A percentile compares a stretch with the other conserved stretches of the same genome.
Evolutionary conservation across 202 grass and related monocot genomes (phyloP).

Genomic region (Panicum virgatum): DNA sequence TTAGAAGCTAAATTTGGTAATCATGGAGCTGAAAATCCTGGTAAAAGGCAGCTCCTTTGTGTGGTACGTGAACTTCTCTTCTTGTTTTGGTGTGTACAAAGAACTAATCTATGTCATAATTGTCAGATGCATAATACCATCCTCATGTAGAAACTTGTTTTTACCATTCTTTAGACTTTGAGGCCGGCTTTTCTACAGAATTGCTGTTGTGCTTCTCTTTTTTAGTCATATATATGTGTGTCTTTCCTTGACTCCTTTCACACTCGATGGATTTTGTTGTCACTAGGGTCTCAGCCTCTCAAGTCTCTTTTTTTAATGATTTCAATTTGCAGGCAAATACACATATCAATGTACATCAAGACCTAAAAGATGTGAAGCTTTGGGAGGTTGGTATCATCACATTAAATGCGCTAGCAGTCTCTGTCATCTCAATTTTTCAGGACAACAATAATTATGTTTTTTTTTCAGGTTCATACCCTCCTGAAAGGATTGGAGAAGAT

Average conservation of each 20-base stretch:
- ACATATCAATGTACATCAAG: constrained; percentile 96
- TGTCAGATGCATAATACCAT: constrained; percentile 5
- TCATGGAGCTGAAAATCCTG: constrained; percentile 83
- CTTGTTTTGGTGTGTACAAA: constrained; percentile 6
- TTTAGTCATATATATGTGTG: neutral
- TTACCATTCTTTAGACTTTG: constrained; percentile 3
- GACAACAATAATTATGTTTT: constrained; percentile 30
- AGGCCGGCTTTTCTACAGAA: neutral
- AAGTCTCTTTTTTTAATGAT: constrained; percentile 18
- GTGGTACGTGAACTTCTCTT: constrained; percentile 67
- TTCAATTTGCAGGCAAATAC: constrained; percentile 85
- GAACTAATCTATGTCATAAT: constrained; percentile 17
- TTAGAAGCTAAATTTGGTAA: constrained; percentile 92
- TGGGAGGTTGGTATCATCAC: constrained; percentile 73
- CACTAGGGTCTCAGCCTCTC: constrained; percentile 13
- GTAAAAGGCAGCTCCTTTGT: constrained; percentile 97
- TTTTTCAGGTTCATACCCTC: constrained; percentile 86
- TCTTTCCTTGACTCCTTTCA: neutral
- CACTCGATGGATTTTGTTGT: constrained; percentile 9
- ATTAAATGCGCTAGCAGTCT: constrained; percentile 31
- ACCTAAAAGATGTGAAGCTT: constrained; percentile 94
- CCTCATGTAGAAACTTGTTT: constrained; percentile 1
- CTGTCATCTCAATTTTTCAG: constrained; percentile 25
- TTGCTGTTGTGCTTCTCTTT: neutral
- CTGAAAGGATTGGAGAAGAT: constrained; percentile 98